A percentile compares a stretch with the other conserved stretches of the same genome.
Evolutionary conservation across 1,284 basidiomycete genomes (phyloP).

Genomic region (Ustilago tritici): DNA sequence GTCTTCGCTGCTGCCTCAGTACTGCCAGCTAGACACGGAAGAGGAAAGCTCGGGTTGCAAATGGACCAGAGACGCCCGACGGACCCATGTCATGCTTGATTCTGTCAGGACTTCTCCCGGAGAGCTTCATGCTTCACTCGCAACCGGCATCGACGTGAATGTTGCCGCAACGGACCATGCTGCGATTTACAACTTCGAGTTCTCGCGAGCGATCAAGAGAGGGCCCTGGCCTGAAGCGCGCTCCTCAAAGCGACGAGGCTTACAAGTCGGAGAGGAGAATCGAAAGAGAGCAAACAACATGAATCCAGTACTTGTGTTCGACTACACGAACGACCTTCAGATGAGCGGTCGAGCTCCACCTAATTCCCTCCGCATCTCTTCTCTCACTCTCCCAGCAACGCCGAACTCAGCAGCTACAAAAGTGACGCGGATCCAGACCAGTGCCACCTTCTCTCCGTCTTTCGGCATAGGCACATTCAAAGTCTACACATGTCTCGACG

Average conservation of each 20-base stretch:
- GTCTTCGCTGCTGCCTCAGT: conserved; percentile 40
- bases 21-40: conserved; percentile 32
- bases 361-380: conserved; percentile 23
- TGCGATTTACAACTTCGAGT: conserved; percentile 38
- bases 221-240: conserved; percentile 12
- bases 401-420: not conserved
- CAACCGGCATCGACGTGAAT: conserved; percentile 14
- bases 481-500: conserved; percentile 38
- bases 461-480: conserved; percentile 38
- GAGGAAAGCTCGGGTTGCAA: conserved; percentile 30
- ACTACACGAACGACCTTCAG: conserved; percentile 41
- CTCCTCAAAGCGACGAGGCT: not conserved
- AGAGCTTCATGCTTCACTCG: conserved; percentile 20
- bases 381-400: conserved; percentile 3
- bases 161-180: conserved; percentile 32
- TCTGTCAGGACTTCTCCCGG: conserved; percentile 19
- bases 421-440: conserved; percentile 26
- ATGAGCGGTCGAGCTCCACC: conserved; percentile 10
- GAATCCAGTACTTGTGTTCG: conserved; percentile 33
- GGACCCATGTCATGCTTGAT: not conserved
- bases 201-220: conserved; percentile 5
- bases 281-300: conserved; percentile 25
- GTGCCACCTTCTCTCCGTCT: conserved; percentile 27
- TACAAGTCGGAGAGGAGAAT: not conserved
- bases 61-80: conserved; percentile 17